These are phyloP conservation scores for Colletotrichum truncatum DNA, from an alignment of 2,329 filamentous ascomycete genomes.

Conservation along the genomic window DNA sequence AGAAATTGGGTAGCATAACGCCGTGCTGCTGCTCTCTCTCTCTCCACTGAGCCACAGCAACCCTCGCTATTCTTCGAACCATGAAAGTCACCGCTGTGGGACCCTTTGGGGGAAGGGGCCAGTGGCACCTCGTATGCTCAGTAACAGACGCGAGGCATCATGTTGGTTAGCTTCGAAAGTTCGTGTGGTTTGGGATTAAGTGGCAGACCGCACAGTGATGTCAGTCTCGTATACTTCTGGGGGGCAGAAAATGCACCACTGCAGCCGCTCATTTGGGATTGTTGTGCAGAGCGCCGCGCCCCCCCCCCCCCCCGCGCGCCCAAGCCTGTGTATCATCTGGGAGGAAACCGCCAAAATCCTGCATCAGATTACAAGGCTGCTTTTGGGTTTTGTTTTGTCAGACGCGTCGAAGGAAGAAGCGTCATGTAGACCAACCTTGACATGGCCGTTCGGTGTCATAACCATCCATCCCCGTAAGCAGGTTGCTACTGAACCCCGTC, in stretches of 20 bases:
- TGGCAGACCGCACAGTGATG: slow-evolving; percentile 12
- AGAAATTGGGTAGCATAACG: slow-evolving; percentile 23
- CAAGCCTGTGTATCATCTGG: not conserved
- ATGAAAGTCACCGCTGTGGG: not conserved
- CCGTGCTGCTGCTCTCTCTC: not conserved
- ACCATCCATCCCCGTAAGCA: not conserved
- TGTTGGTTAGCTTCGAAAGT: slow-evolving; percentile 10
- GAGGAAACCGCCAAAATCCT: not conserved
- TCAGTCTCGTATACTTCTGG: slow-evolving; percentile 26
- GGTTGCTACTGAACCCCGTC: not conserved
- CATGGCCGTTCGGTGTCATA: not conserved
- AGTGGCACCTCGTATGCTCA: slow-evolving; percentile 22
- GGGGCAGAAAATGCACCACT: not conserved
- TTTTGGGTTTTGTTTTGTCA: not conserved
- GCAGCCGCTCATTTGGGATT: not conserved
- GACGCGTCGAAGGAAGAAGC: not conserved
- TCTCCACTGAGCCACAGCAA: not conserved
- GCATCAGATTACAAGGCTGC: not conserved
- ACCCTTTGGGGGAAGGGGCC: not conserved
- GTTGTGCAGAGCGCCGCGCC: not conserved
- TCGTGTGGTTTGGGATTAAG: slow-evolving; percentile 28
- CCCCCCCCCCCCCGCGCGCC: too few species aligned
- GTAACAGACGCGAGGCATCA: not conserved
- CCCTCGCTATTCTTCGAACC: not conserved
- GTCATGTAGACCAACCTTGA: not conserved